Percentiles rank a stretch among this genome's conserved stretches.
Evolutionary conservation across 2,329 filamentous ascomycete species (phyloP).

Genomic region (Raffaelea deltoideospora): DNA sequence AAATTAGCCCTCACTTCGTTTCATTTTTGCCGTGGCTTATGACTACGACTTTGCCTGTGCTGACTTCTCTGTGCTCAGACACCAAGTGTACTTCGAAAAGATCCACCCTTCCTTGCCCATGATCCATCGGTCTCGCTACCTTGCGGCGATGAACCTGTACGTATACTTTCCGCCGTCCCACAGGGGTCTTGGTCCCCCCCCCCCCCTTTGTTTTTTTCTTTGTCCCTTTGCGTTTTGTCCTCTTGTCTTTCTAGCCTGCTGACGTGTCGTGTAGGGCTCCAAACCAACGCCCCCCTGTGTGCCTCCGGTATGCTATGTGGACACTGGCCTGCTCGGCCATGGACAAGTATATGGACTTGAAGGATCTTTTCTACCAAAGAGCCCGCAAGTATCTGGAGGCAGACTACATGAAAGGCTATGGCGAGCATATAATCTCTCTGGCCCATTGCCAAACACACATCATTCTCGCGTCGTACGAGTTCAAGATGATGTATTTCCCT

Average conservation of each 20-base stretch:
- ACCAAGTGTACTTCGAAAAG: conserved; percentile 81
- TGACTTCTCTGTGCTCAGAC: conserved; percentile 29
- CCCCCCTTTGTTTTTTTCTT: conserved; percentile 12
- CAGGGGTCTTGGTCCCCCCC: background rate
- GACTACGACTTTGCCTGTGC: background rate
- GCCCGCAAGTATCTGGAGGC: conserved; percentile 80
- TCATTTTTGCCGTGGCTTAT: no score
- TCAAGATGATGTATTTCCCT: conserved; percentile 96
- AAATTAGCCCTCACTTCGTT: background rate
- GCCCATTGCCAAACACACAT: conserved; percentile 77
- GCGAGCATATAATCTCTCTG: conserved; percentile 74
- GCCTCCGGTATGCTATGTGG: conserved; percentile 90
- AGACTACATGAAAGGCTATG: conserved; percentile 84
- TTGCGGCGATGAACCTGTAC: conserved; percentile 76
- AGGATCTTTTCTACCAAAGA: conserved; percentile 79
- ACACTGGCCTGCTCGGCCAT: conserved; percentile 74
- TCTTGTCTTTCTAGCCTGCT: background rate
- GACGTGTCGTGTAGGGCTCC: conserved; percentile 39
- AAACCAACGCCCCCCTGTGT: conserved; percentile 70
- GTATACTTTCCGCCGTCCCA: no score
- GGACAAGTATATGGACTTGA: conserved; percentile 66
- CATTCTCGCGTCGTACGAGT: conserved; percentile 72
- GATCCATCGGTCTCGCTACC: conserved; percentile 76
- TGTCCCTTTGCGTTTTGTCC: conserved; percentile 11
- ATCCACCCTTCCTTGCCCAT: conserved; percentile 75